Evolutionary conservation across 2,329 filamentous ascomycete genomes (phyloP), one percentile per base, ranked within the genome.

Genomic region (Trichoderma semiorbis): DNA sequence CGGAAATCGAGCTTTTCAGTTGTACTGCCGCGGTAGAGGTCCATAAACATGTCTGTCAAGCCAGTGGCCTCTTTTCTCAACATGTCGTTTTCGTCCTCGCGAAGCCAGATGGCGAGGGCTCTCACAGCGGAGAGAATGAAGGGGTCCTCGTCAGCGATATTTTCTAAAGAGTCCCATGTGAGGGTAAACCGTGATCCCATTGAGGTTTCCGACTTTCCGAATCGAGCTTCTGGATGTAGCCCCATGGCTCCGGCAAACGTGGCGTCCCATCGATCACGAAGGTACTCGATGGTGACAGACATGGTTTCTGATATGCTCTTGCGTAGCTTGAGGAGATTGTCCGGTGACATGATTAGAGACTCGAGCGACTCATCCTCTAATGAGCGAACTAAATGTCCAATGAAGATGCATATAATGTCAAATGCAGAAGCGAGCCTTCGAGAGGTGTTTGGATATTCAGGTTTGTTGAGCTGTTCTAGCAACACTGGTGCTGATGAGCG

Each of bases 231-330:
- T 1, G 86, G 87, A 75, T 92, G 88, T 7, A 92, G 78, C 3
- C 89, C 89, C 78, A 87, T 85, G 7, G 88, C 87, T 12, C 89
- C 90, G 4, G 89, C 87, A n/a, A 88, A 82, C 2, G 88, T 87
- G 5, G 88, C 88, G 76, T 93, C 91, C 88, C 89, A 92, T n/a
- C 90, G 83, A 76, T 93, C 91, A 53, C 90, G 86, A 2, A 93
- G 83, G 77, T 90, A 91, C 79, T 92, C 91, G 72, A 90, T 85
- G 0, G 87, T 85, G 2, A 90, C 79, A 0, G 88, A 89, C 77
- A 92, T 84, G 4, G 90, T 89, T 76, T 93, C 91, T 1, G 86
- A 84, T 65, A 92, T 85, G 69, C 85, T 83, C 64, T 85, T 88
- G 50, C 89, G 85, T 7, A 92, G 80, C 75, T 88, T 89, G 16